A percentile compares a stretch with the other conserved stretches of the same genome.
phyloP scores from a whole-genome alignment of 768 basidiomycete genomes.

The Leccinum subtestaceum region DNA sequence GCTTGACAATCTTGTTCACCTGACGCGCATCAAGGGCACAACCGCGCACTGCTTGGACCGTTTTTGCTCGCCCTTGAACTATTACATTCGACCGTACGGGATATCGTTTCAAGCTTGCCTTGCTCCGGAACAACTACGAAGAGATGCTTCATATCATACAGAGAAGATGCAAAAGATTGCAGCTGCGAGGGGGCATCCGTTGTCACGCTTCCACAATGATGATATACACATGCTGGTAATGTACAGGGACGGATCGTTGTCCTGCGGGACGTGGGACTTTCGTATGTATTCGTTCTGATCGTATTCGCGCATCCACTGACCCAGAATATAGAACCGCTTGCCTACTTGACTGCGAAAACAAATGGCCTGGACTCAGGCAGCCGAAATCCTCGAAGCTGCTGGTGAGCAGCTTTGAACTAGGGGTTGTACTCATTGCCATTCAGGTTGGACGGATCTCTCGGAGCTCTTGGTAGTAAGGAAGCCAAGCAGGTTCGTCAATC shows the following conservation, averaged over 20 bases:
- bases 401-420: too few species aligned
- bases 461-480: too few species aligned
- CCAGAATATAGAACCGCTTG: conserved; percentile 73
- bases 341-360: conserved; percentile 95
- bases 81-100: conserved; percentile 99
- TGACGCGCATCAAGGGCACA: conserved; percentile 96
- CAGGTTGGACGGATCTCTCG: too few species aligned
- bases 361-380: conserved; percentile 91
- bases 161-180: conserved; percentile 99
- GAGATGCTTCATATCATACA: too few species aligned
- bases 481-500: too few species aligned
- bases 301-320: conserved; percentile 10
- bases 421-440: too few species aligned
- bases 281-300: conserved; percentile 49
- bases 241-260: conserved; percentile 81
- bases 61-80: conserved; percentile 85
- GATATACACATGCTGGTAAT: conserved; percentile 81
- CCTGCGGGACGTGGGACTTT: conserved; percentile 84
- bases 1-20: conserved; percentile 96
- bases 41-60: conserved; percentile 95
- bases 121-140: conserved; percentile 92
- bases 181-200: conserved; percentile 90
- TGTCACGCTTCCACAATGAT: conserved; percentile 99
- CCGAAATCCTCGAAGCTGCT: too few species aligned
- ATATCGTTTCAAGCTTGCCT: conserved; percentile 96